Evolutionary conservation across 75 land plant species (phyloP), one percentile per base, ranked within the genome.

Genomic region (Pinus tabuliformis): DNA sequence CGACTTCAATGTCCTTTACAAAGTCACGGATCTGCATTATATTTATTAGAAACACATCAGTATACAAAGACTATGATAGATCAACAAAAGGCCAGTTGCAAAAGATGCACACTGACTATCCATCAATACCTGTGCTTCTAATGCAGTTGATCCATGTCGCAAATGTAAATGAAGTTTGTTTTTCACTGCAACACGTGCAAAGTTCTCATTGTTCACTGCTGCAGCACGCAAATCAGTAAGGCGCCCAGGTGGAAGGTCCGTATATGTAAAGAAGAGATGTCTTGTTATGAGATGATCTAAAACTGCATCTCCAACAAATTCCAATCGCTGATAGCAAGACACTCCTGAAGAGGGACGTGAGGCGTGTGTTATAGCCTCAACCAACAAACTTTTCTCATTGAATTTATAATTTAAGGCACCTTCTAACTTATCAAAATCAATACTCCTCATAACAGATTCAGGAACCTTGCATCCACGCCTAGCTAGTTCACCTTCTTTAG

Each of bases 221-320:
- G 99, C 99, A 78, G 99, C 99, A 78, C 99, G 81, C 72, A 97
- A 75, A 76, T 97, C 99, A 24, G 99, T 97, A 76, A 97, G 83
- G 8, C 98, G 92, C 12, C 99, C 99, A 57, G 99, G 99, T 42
- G 98, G 96, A 42, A 97, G 80, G 70, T 97, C 92, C 0, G 93
- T 91, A 78, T 97, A 97, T 9, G 86, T 88, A 73, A 97, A 97
- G 80, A 97, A 97, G n/a, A 97, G 85, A 79, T 90, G 90, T 72
- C 78, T 83, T 57, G 99, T 97, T 64, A 97, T 97, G 57, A 97
- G 91, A 88, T 97, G 96, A 85, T 97, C 99, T 65, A 97, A 82
- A 24, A 97, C 99, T 58, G 99, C 99, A 89, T 97, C 99, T 66
- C 99, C 99, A 59, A 97, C 90, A 87, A 97, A 97, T 77, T 97